These are phyloP conservation scores for Macadamia integrifolia DNA, from an alignment of 164 flowering plant species.

Conservation along the genomic window DNA sequence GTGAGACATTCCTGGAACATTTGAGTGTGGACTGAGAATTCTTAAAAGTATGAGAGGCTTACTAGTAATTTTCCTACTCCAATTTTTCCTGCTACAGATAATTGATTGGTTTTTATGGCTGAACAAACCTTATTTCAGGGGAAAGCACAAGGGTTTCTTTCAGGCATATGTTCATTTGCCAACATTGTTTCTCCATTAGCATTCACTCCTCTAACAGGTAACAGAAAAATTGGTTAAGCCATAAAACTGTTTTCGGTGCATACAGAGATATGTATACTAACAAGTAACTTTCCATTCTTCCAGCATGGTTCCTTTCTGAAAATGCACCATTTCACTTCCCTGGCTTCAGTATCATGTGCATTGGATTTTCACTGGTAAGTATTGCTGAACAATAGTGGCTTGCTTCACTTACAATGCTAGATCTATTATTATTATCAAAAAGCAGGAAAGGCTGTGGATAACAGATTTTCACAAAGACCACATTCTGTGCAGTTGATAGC, in stretches of 20 bases:
- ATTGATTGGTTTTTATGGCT: neutral
- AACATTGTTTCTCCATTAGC: conserved; percentile 66
- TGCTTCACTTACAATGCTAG: neutral
- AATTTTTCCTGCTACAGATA: no score
- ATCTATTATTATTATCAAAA: no score
- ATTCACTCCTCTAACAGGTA: conserved; percentile 88
- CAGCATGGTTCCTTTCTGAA: conserved; percentile 48
- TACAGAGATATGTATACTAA: conserved; percentile 7
- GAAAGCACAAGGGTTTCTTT: conserved; percentile 88
- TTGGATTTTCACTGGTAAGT: conserved; percentile 62
- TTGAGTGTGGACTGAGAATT: no score
- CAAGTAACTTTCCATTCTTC: conserved; percentile 1
- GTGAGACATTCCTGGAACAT: no score
- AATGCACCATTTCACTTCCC: conserved; percentile 48
- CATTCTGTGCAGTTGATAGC: conserved; percentile 58
- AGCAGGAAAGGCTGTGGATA: no score
- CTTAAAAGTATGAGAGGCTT: no score
- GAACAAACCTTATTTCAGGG: conserved; percentile 42
- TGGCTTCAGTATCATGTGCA: conserved; percentile 50
- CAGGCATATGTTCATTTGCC: conserved; percentile 73
- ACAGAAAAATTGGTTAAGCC: neutral
- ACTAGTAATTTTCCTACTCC: no score
- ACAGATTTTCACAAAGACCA: neutral
- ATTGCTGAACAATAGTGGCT: neutral
- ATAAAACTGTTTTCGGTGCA: no score